A percentile compares a stretch with the other conserved stretches of the same genome.
Conservation (phyloP, 257 asterid genomes). For the Nicotiana benthamiana region DNA sequence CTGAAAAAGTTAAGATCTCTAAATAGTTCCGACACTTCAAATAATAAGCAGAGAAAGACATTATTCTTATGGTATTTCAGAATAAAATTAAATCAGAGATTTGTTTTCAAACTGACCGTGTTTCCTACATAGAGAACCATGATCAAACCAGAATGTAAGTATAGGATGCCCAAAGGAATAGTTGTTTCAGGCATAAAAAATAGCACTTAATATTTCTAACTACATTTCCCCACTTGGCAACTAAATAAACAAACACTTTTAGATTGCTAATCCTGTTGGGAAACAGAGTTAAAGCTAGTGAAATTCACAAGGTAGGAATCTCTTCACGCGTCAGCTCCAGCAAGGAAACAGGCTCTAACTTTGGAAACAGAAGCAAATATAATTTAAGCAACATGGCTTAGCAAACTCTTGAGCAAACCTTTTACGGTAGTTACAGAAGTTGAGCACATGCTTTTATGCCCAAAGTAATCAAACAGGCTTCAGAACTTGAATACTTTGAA, state of each 20-base stretch:
- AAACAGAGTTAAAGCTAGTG: neutral
- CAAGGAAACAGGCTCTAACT: neutral
- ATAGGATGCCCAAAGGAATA: neutral
- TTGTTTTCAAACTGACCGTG: neutral
- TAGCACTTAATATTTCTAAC: neutral
- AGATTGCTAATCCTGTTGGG: neutral
- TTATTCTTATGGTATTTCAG: neutral
- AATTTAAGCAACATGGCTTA: neutral
- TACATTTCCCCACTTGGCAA: neutral
- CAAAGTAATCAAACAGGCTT: neutral
- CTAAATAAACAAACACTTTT: neutral
- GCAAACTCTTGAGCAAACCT: neutral
- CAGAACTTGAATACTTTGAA: neutral
- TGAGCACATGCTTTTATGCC: neutral
- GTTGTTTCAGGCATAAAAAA: neutral
- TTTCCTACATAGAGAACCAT: neutral
- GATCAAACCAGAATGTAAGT: neutral
- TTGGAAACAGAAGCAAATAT: neutral
- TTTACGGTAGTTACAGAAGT: neutral
- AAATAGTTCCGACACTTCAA: neutral
- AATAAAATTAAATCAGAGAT: neutral
- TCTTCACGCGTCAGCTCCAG: neutral
- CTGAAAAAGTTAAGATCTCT: no score
- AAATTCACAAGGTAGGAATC: neutral
- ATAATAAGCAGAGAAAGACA: neutral